phyloP scores from a whole-genome alignment of 257 asterid species.

The Nicotiana noctiflora region DNA sequence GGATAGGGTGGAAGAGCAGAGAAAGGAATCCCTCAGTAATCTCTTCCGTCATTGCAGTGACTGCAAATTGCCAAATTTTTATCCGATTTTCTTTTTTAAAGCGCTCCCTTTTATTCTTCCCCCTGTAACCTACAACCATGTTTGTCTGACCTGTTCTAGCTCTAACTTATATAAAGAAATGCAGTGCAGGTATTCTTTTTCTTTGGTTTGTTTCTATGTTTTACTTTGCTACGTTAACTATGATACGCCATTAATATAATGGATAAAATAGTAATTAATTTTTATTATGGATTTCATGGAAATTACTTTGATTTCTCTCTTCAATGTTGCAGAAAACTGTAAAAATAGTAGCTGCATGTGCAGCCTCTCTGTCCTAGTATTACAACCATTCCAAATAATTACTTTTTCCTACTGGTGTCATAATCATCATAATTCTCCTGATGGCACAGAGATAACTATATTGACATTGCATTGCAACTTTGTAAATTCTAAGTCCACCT shows the following conservation, averaged over 20 bases:
- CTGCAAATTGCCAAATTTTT: constrained; percentile 2
- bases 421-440: background rate
- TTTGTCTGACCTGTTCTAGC: background rate
- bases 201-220: background rate
- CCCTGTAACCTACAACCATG: background rate
- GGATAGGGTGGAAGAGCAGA: background rate
- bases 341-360: background rate
- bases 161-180: background rate
- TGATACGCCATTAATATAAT: background rate
- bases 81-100: background rate
- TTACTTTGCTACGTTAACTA: background rate
- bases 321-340: background rate
- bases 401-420: background rate
- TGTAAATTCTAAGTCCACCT: background rate
- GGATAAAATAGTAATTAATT: background rate
- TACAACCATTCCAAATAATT: background rate
- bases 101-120: background rate
- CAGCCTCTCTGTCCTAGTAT: background rate
- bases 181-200: background rate
- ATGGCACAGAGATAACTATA: background rate
- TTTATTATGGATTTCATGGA: background rate
- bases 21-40: background rate
- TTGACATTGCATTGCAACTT: background rate
- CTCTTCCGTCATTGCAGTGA: background rate
- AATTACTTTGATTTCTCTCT: background rate